Conservation (phyloP, 768 basidiomycete genomes). For the Macrolepiota albuminosa region DNA sequence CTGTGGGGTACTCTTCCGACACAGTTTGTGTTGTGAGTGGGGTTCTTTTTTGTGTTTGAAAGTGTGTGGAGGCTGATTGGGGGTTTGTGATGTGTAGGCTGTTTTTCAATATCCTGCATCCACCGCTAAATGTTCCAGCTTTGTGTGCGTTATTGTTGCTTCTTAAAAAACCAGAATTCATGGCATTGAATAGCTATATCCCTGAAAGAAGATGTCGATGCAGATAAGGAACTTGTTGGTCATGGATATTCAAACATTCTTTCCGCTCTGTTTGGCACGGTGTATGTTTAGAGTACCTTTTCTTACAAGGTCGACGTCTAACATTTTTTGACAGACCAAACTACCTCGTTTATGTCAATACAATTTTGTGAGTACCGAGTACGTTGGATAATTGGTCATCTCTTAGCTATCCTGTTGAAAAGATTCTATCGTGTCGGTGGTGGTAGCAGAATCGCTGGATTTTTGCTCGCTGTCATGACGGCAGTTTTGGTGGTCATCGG, state of each 20-base stretch:
- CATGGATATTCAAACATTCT: slow-evolving; percentile 91
- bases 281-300: slow-evolving; percentile 38
- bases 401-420: not conserved
- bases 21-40: slow-evolving; percentile 80
- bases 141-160: slow-evolving; percentile 45
- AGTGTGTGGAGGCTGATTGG: not conserved
- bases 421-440: slow-evolving; percentile 91
- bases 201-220: slow-evolving; percentile 81
- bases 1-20: slow-evolving; percentile 88
- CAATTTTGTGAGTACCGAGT: slow-evolving; percentile 49
- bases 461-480: slow-evolving; percentile 81
- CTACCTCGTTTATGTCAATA: slow-evolving; percentile 86
- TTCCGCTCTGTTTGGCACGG: slow-evolving; percentile 75
- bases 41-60: not conserved
- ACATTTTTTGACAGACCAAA: slow-evolving; percentile 49
- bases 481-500: slow-evolving; percentile 71
- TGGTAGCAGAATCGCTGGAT: slow-evolving; percentile 76
- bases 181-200: slow-evolving; percentile 62
- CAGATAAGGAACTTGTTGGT: slow-evolving; percentile 86
- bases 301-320: not conserved
- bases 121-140: slow-evolving; percentile 87
- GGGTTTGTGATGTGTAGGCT: slow-evolving; percentile 33
- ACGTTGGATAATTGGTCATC: not conserved
- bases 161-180: not conserved
- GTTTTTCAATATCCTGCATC: slow-evolving; percentile 82